Percentiles rank a stretch among this genome's conserved stretches.
Evolutionary conservation across 768 basidiomycete species (phyloP).

Genomic region (Wakefieldia striispora): DNA sequence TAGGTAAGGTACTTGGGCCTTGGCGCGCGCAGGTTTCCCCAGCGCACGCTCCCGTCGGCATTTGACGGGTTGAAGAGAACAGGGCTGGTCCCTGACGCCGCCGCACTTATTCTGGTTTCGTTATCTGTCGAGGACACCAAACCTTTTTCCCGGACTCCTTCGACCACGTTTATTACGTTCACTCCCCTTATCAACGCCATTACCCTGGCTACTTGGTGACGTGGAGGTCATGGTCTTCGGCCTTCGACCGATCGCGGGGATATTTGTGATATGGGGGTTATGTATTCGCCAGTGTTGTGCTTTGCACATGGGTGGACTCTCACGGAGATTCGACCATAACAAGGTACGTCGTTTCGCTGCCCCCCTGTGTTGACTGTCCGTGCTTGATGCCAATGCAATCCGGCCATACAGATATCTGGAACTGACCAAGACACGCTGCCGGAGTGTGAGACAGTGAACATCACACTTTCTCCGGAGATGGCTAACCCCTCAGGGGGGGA

Average conservation of each 20-base stretch:
- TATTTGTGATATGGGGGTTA: slow-evolving; percentile 2
- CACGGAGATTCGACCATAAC: slow-evolving; percentile 1
- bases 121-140: neutral
- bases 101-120: neutral
- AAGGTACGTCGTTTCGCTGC: slow-evolving; percentile 5
- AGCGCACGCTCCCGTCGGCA: neutral
- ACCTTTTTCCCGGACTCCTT: neutral
- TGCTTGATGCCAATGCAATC: neutral
- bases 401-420: neutral
- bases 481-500: slow-evolving; percentile 8
- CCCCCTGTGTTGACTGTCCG: neutral
- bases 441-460: slow-evolving; percentile 16
- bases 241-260: slow-evolving; percentile 2
- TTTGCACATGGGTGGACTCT: neutral
- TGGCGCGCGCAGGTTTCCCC: neutral
- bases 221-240: slow-evolving; percentile 11
- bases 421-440: neutral
- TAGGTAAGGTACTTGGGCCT: neutral
- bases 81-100: slow-evolving; percentile 17
- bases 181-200: neutral
- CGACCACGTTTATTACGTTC: neutral
- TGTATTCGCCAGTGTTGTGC: slow-evolving; percentile 3
- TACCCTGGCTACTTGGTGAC: neutral
- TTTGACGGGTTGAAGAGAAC: slow-evolving; percentile 4
- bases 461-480: slow-evolving; percentile 2